These are phyloP conservation scores for Leptoxyphium fumago DNA, from an alignment of 2,329 filamentous ascomycete genomes.

Conservation along the genomic window DNA sequence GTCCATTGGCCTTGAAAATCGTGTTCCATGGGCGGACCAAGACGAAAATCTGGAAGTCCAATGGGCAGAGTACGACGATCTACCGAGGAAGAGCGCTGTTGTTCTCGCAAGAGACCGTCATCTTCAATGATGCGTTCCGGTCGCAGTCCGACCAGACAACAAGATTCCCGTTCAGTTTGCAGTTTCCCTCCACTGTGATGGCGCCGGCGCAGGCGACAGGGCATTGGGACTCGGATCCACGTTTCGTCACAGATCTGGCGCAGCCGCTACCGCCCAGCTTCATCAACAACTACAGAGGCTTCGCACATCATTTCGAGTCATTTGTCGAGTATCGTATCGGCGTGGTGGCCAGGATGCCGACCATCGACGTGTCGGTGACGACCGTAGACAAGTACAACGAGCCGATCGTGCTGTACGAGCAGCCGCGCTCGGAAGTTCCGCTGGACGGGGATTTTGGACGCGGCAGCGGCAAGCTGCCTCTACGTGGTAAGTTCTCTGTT, in stretches of 20 bases:
- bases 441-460: neutral
- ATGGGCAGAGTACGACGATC: constrained; percentile 1
- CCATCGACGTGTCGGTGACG: constrained; percentile 2
- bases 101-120: constrained; percentile 1
- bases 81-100: constrained; percentile 5
- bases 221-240: neutral
- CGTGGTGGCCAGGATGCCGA: constrained; percentile 1
- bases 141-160: neutral
- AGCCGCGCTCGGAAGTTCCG: constrained; percentile 1
- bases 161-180: constrained; percentile 3
- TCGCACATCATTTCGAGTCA: neutral
- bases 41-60: constrained; percentile 4
- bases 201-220: neutral
- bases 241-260: constrained; percentile 2
- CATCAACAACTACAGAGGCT: neutral
- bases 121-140: constrained; percentile 2
- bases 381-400: neutral
- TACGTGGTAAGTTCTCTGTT: constrained; percentile 1
- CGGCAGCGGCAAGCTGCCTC: neutral
- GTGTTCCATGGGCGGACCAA: constrained; percentile 4
- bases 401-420: constrained; percentile 2
- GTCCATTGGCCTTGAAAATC: constrained; percentile 2
- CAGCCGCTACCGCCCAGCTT: constrained; percentile 3
- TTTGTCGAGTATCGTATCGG: constrained; percentile 2
- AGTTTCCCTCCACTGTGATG: constrained; percentile 1